phyloP scores from a whole-genome alignment of 805 yeast genomes.

The Sugiyamaella mastotermitis region DNA sequence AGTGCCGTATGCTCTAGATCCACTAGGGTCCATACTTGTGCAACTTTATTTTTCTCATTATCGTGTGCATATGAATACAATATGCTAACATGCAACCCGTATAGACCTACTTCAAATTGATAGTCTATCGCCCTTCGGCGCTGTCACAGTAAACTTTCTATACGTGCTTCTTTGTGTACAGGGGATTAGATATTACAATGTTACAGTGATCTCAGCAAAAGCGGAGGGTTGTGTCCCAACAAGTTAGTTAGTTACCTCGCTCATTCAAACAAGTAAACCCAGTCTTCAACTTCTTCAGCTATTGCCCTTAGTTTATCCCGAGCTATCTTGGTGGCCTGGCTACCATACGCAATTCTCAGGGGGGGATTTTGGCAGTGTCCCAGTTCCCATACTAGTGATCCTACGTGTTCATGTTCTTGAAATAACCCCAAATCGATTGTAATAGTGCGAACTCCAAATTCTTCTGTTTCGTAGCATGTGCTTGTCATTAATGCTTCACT shows the following conservation, averaged over 20 bases:
- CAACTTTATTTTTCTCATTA: too few species aligned
- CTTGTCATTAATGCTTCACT: constrained; percentile 29
- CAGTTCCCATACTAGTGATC: constrained; percentile 25
- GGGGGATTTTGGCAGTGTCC: constrained; percentile 27
- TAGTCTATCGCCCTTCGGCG: too few species aligned
- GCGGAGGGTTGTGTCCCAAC: neutral
- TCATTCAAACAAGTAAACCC: constrained; percentile 29
- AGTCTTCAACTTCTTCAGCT: constrained; percentile 33
- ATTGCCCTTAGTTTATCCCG: constrained; percentile 26
- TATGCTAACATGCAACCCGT: too few species aligned
- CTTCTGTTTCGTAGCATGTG: constrained; percentile 24
- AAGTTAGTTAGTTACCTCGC: neutral
- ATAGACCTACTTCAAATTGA: too few species aligned
- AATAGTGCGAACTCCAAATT: constrained; percentile 13
- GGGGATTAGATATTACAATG: too few species aligned
- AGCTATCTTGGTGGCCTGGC: constrained; percentile 23
- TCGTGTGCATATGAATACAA: too few species aligned
- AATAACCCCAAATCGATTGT: constrained; percentile 16
- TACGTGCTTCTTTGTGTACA: too few species aligned
- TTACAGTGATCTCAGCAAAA: too few species aligned
- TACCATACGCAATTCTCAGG: constrained; percentile 23
- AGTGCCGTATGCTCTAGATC: too few species aligned
- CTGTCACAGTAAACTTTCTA: too few species aligned
- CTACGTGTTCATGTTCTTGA: constrained; percentile 14
- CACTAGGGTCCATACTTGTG: too few species aligned